Evolutionary conservation across 345 rosid genomes (phyloP).

Genomic region (Nasturtium officinale): DNA sequence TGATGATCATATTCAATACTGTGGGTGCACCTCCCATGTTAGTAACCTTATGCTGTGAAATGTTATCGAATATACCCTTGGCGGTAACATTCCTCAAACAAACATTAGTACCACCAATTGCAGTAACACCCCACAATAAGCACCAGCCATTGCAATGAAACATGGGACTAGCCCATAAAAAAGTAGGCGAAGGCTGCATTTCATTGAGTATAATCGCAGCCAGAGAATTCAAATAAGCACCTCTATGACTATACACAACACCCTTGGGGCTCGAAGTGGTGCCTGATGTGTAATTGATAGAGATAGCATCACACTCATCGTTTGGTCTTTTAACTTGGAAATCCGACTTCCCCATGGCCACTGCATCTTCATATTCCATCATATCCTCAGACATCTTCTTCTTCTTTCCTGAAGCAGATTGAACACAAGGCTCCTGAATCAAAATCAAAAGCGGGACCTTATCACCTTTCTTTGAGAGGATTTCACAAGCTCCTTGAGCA

Average conservation of each 20-base stretch:
- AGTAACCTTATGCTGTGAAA: conserved; percentile 61
- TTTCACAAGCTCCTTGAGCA: conserved; percentile 62
- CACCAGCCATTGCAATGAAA: conserved; percentile 99
- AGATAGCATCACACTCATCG: conserved; percentile 77
- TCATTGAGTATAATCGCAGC: conserved; percentile 59
- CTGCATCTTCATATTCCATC: conserved; percentile 58
- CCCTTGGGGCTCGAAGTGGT: conserved; percentile 91
- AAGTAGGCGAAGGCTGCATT: conserved; percentile 60
- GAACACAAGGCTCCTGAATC: conserved; percentile 48
- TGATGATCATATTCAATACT: conserved; percentile 63
- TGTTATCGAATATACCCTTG: conserved; percentile 56
- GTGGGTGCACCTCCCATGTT: conserved; percentile 90
- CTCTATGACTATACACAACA: conserved; percentile 85
- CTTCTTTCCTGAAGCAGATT: not conserved
- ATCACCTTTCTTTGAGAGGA: conserved; percentile 41
- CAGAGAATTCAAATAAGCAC: conserved; percentile 77
- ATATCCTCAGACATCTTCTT: not conserved
- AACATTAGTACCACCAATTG: conserved; percentile 75
- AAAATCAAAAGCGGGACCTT: conserved; percentile 53
- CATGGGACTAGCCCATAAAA: conserved; percentile 89
- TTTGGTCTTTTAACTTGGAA: conserved; percentile 50
- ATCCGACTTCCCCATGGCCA: conserved; percentile 51
- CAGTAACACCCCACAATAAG: conserved; percentile 80
- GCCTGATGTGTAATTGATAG: conserved; percentile 88
- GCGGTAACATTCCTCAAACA: conserved; percentile 69